Percentiles rank a stretch among this genome's conserved stretches.
phyloP scores from a whole-genome alignment of 805 yeast genomes.

The Barnettozyma vustinii region DNA sequence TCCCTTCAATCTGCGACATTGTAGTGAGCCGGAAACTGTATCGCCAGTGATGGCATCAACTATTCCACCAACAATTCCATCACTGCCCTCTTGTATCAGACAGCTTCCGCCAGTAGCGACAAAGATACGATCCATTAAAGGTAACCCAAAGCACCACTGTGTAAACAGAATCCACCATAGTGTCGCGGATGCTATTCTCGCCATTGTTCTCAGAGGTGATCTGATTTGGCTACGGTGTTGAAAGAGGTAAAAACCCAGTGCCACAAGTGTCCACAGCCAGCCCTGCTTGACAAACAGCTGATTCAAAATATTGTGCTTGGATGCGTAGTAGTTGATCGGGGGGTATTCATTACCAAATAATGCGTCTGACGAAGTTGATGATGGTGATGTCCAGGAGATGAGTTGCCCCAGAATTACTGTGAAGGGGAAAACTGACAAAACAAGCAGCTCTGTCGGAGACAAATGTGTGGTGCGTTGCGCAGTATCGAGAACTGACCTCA shows the following conservation, averaged over 20 bases:
- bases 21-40: slow-evolving; percentile 11
- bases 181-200: slow-evolving; percentile 33
- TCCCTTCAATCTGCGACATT: slow-evolving; percentile 58
- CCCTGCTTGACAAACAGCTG: slow-evolving; percentile 78
- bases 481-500: slow-evolving; percentile 1
- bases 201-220: slow-evolving; percentile 5
- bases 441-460: slow-evolving; percentile 9
- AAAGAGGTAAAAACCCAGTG: slow-evolving; percentile 26
- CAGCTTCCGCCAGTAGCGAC: slow-evolving; percentile 81
- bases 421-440: slow-evolving; percentile 29
- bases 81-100: not conserved
- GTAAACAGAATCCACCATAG: slow-evolving; percentile 82
- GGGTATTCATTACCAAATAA: not conserved
- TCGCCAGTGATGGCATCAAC: not conserved
- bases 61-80: slow-evolving; percentile 47
- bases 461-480: slow-evolving; percentile 5
- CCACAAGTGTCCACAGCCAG: slow-evolving; percentile 82
- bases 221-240: slow-evolving; percentile 14
- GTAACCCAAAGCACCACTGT: slow-evolving; percentile 79
- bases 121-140: slow-evolving; percentile 86
- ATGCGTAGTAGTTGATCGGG: slow-evolving; percentile 29
- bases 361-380: not conserved
- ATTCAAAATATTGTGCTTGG: slow-evolving; percentile 69
- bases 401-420: slow-evolving; percentile 49
- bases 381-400: slow-evolving; percentile 28